A percentile compares a stretch with the other conserved stretches of the same genome.
These are phyloP conservation scores for Trematosphaeria pertusa DNA, from an alignment of 2,329 filamentous ascomycete genomes.

Conservation along the genomic window DNA sequence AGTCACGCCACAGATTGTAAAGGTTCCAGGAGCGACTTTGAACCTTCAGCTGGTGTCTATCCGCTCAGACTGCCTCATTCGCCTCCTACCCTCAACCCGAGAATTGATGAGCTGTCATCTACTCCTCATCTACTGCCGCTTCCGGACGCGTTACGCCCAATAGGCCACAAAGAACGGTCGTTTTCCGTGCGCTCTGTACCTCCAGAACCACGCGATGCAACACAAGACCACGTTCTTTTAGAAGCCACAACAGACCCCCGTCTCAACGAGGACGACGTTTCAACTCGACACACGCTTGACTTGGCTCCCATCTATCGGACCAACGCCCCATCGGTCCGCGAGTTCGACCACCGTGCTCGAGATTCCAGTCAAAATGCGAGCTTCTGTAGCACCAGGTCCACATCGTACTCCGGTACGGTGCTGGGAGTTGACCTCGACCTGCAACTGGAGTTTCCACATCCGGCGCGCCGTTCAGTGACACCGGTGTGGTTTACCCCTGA, in stretches of 20 bases:
- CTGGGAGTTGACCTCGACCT: conserved; percentile 46
- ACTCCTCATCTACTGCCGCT: conserved; percentile 17
- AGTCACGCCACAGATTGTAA: conserved; percentile 22
- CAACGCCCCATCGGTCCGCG: conserved; percentile 26
- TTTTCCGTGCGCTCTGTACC: conserved; percentile 23
- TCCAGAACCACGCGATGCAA: conserved; percentile 30
- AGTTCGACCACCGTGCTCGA: conserved; percentile 19
- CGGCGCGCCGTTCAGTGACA: conserved; percentile 24
- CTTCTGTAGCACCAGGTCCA: conserved; percentile 43
- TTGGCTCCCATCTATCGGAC: conserved; percentile 27
- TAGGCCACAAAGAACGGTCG: conserved; percentile 13
- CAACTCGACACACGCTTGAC: conserved; percentile 30
- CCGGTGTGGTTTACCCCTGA: conserved; percentile 31
- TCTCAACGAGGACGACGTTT: conserved; percentile 26
- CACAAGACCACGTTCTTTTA: conserved; percentile 18
- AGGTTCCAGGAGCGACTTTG: conserved; percentile 4
- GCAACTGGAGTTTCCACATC: conserved; percentile 24
- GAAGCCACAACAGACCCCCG: conserved; percentile 17
- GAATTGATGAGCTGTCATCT: conserved; percentile 4
- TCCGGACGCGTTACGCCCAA: conserved; percentile 18
- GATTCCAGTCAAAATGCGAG: conserved; percentile 36
- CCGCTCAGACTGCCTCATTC: conserved; percentile 7
- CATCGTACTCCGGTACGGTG: conserved; percentile 43
- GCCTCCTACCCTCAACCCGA: conserved; percentile 7
- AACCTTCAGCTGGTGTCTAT: conserved; percentile 15